A percentile compares a stretch with the other conserved stretches of the same genome.
Conservation (phyloP, 805 yeast species). For the Myxozyma geophila region DNA sequence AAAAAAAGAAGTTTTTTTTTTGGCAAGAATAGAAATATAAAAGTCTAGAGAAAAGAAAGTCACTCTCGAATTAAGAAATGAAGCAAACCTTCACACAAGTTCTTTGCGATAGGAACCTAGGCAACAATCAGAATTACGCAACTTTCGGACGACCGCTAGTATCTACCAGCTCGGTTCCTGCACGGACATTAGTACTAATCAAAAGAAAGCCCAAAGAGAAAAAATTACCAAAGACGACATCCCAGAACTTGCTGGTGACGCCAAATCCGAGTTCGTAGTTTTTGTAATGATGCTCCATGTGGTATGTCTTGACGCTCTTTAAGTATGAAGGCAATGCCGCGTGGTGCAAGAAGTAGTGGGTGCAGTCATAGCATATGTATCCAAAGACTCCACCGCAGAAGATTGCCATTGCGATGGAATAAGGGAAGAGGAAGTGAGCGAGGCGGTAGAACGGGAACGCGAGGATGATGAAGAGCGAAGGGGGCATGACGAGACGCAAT, state of each 20-base stretch:
- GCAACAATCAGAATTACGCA: background rate
- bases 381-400: constrained; percentile 97
- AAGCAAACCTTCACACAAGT: background rate
- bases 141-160: constrained; percentile 28
- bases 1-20: background rate
- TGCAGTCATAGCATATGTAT: constrained; percentile 85
- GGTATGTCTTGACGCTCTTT: constrained; percentile 83
- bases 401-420: constrained; percentile 83
- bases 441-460: constrained; percentile 80
- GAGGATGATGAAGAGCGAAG: constrained; percentile 73
- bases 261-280: constrained; percentile 97
- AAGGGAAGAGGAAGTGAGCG: constrained; percentile 78
- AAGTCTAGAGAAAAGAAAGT: no score
- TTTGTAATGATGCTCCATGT: constrained; percentile 96
- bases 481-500: constrained; percentile 93
- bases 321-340: constrained; percentile 72
- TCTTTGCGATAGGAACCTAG: no score
- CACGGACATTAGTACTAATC: background rate
- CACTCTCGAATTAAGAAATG: background rate
- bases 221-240: constrained; percentile 76
- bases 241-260: constrained; percentile 94
- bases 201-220: background rate
- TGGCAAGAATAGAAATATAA: no score
- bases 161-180: constrained; percentile 32
- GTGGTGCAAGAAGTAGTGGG: constrained; percentile 95